phyloP scores from a whole-genome alignment of 1,139 yeast species.

The Zygoascus meyerae region DNA sequence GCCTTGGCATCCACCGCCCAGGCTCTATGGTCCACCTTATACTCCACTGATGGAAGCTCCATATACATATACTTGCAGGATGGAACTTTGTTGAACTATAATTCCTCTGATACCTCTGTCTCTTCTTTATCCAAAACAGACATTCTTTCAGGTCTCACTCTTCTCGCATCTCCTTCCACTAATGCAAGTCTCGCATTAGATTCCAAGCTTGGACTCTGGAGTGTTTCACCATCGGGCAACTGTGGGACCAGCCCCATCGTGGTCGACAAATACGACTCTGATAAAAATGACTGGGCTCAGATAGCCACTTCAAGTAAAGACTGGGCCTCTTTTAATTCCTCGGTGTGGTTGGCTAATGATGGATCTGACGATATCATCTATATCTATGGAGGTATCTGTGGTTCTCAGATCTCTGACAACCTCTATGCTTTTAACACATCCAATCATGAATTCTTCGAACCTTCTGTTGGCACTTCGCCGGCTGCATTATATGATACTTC shows the following conservation, averaged over 20 bases:
- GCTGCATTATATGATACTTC: constrained; percentile 46
- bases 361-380: constrained; percentile 34
- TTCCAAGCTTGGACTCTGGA: constrained; percentile 4
- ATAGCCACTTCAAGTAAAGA: constrained; percentile 14
- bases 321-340: constrained; percentile 20
- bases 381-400: constrained; percentile 45
- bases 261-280: constrained; percentile 17
- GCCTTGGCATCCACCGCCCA: neutral
- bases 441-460: constrained; percentile 25
- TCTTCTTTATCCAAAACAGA: constrained; percentile 2
- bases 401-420: constrained; percentile 33
- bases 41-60: constrained; percentile 6
- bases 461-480: constrained; percentile 40
- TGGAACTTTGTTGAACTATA: constrained; percentile 7
- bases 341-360: constrained; percentile 38
- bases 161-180: constrained; percentile 17
- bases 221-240: constrained; percentile 5
- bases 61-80: constrained; percentile 6
- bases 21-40: constrained; percentile 8
- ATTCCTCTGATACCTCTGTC: neutral
- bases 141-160: neutral
- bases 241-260: constrained; percentile 13
- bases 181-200: constrained; percentile 20
- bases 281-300: constrained; percentile 18
- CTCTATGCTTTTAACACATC: constrained; percentile 37